These are phyloP conservation scores for Colletotrichum phormii DNA, from an alignment of 2,329 filamentous ascomycete genomes.

Conservation along the genomic window DNA sequence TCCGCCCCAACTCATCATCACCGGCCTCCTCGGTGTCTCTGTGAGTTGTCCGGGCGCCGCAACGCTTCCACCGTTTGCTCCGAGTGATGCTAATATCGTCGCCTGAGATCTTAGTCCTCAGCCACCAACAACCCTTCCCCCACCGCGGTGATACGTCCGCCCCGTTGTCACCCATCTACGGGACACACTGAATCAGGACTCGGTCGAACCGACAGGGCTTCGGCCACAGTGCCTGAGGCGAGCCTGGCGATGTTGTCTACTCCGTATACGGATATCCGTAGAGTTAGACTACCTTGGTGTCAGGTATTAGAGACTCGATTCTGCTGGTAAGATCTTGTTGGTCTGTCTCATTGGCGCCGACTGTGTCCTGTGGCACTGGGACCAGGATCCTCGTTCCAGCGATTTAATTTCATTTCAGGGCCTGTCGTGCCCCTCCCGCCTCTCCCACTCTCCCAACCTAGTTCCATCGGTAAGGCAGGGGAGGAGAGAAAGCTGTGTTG, in stretches of 20 bases:
- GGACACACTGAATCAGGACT: background rate
- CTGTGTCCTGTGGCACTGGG: slow-evolving; percentile 20
- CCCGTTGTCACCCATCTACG: slow-evolving; percentile 1
- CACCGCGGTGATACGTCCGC: slow-evolving; percentile 3
- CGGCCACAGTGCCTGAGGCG: slow-evolving; percentile 6
- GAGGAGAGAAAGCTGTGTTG: background rate
- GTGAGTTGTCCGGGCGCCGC: slow-evolving; percentile 21
- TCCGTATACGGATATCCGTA: too few relatives aligned
- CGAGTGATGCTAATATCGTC: slow-evolving; percentile 15
- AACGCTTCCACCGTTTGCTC: slow-evolving; percentile 9
- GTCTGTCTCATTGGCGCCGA: background rate
- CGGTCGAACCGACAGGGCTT: slow-evolving; percentile 13
- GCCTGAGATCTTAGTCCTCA: slow-evolving; percentile 28
- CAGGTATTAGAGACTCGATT: background rate
- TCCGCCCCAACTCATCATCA: background rate
- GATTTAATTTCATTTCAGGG: slow-evolving; percentile 37
- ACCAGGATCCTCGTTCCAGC: slow-evolving; percentile 34
- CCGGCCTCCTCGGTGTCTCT: background rate
- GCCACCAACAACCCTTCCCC: background rate
- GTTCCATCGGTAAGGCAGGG: background rate
- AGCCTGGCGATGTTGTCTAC: background rate
- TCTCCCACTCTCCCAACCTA: slow-evolving; percentile 21
- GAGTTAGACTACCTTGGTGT: too few relatives aligned
- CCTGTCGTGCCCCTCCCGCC: slow-evolving; percentile 29
- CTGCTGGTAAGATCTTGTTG: background rate